phyloP scores from a whole-genome alignment of 306 rosid species.

The Quercus agrifolia region DNA sequence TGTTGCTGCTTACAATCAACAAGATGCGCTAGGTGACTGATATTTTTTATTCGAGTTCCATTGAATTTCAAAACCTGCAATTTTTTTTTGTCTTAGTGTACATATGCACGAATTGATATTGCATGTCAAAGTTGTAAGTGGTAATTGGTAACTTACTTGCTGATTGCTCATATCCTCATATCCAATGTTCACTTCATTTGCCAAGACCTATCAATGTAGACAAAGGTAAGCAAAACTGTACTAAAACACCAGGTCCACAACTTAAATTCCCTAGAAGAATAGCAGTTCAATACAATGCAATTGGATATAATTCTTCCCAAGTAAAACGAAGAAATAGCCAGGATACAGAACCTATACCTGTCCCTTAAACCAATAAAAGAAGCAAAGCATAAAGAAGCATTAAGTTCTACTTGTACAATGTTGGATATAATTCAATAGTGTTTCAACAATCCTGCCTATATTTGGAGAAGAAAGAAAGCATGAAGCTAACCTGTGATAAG shows the following conservation, averaged over 20 bases:
- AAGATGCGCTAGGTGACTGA: slow-evolving; percentile 88
- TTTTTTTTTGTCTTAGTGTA: slow-evolving; percentile 5
- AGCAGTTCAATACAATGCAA: background rate
- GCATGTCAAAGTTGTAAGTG: background rate
- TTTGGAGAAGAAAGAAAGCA: slow-evolving; percentile 18
- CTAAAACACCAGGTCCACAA: background rate
- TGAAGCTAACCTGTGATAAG: slow-evolving; percentile 79
- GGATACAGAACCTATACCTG: background rate
- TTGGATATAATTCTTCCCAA: background rate
- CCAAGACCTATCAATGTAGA: slow-evolving; percentile 58
- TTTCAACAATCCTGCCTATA: slow-evolving; percentile 13
- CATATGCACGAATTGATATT: background rate
- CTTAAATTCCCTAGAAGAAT: background rate
- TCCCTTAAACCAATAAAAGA: background rate
- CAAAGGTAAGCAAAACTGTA: slow-evolving; percentile 3
- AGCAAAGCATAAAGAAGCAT: background rate
- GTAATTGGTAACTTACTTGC: slow-evolving; percentile 57
- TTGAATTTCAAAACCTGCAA: slow-evolving; percentile 84
- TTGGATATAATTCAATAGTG: background rate
- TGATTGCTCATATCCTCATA: slow-evolving; percentile 94
- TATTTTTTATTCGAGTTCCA: slow-evolving; percentile 69
- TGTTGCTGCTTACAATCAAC: slow-evolving; percentile 64
- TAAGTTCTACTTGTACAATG: too few species aligned
- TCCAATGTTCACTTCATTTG: slow-evolving; percentile 87
- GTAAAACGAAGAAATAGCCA: background rate